Evolutionary conservation across 1,284 basidiomycete species (phyloP), one percentile per base, ranked within the genome.

Genomic region (Gymnopus androsaceus): DNA sequence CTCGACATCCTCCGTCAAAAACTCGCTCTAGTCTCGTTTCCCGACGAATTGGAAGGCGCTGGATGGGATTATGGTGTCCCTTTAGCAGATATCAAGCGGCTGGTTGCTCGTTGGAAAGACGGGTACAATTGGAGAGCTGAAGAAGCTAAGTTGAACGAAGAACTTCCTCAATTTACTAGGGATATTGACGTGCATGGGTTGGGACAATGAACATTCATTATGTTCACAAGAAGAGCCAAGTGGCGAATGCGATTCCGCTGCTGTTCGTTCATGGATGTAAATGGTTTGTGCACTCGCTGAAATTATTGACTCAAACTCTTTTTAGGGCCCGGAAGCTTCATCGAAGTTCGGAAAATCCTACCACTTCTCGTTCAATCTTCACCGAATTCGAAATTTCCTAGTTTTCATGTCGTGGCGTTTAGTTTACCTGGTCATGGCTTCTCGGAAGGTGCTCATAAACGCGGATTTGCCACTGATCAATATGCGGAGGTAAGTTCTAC

Each of bases 241-340:
- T 64, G 2, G 34, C 59, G 9, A 63, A 68, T 33, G 78, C 79
- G 0, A 76, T 80, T 33, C 78, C 79, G 0, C 54, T 80, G 4
- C 64, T 80, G n/a, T 80, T 75, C 59, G 70, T 76, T 6, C 78
- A 80, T 23, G 78, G 78, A 21, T 80, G 79, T 78, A 59, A 34
- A 76, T 69, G 36, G 23, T 23, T 0, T 19, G 21, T 7, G 33
- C 21, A 23, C 23, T 17, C 14, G 11, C 42, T 23, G 31, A n/a
- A n/a, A n/a, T n/a, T 34, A 19, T 25, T 46, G 11, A 38, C 3
- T 30, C 15, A 5, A 9, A 54, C 12, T 14, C 27, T 41, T 36
- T 11, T 25, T 28, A 86, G 84, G 84, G 84, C 83, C 84, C 0
- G 83, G 84, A 30, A 72, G 74, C 55, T 85, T 85, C 63, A 63